Evolutionary conservation across 2,329 filamentous ascomycete genomes (phyloP), one percentile per base, ranked within the genome.

Genomic region (Aspergillus caelatus): DNA sequence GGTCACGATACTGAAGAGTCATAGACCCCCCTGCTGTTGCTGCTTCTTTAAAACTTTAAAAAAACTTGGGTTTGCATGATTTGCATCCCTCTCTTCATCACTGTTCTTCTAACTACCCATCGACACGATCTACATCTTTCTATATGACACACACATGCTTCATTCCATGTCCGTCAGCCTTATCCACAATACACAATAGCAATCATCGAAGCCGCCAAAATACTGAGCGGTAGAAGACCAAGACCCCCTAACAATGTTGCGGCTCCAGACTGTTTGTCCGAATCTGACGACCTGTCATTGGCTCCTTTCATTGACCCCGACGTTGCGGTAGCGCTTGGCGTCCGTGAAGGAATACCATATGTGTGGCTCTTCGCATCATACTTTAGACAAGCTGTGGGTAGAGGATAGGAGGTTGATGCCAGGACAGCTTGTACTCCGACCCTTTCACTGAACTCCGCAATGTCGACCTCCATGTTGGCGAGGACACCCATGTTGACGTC

Each of bases 321-420:
- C 4, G 39, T 57, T 39, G 54, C 30, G 11, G 30, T 52, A 28
- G 60, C 39, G 53, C 32, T 58, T 10, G 60, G n/a, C 32, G 53
- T 43, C 16, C 30, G 32, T 39, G 52, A 55, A 23, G 52, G 52
- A 36, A n/a, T 45, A n/a, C 28, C 43, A 48, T 48, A 62, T 8
- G 19, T 41, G 21, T 41, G 48, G 9, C 43, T n/a, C 11, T 65
- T 62, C 14, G 59, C 10, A 62, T 72, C 60, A 61, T 66, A 70
- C 5, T 58, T 59, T n/a, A 71, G 43, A 54, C 70, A 71, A 6
- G 57, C 63, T 4, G 65, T 69, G 9, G 66, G 65, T 16, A 72
- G 63, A 9, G 65, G 48, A 53, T 68, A 66, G 23, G 50, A 53
- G 1, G 54, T 68, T n/a, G 63, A 65, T 21, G 48, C 58, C 43